phyloP scores from a whole-genome alignment of 2,329 filamentous ascomycete genomes.

The Gnomoniopsis smithogilvyi region DNA sequence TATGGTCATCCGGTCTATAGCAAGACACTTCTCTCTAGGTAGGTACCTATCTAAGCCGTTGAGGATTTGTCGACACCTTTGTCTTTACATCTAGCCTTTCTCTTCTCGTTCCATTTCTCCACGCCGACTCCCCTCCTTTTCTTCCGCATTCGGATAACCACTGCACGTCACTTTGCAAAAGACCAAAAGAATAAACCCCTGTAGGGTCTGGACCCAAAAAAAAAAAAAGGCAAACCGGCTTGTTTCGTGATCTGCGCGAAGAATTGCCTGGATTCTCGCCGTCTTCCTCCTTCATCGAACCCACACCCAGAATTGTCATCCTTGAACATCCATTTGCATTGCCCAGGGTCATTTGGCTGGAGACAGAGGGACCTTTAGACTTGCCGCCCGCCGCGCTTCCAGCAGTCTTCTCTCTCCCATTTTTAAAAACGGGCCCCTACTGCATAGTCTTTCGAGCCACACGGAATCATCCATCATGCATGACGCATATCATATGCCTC shows the following conservation, averaged over 20 bases:
- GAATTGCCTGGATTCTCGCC: neutral
- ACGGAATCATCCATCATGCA: conserved; percentile 11
- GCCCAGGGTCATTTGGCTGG: neutral
- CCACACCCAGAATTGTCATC: neutral
- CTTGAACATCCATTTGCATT: neutral
- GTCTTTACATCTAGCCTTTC: neutral
- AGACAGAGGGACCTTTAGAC: no score
- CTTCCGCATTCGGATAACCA: neutral
- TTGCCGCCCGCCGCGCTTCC: neutral
- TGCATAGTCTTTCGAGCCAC: conserved; percentile 8
- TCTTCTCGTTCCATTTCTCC: neutral
- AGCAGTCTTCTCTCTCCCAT: no score
- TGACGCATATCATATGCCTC: conserved; percentile 10
- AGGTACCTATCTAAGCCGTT: neutral
- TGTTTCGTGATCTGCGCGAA: neutral
- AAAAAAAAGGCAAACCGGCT: no score
- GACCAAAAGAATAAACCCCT: neutral
- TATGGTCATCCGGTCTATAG: conserved; percentile 1
- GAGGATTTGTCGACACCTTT: neutral
- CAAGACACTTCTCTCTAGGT: no score
- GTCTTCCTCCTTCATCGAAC: neutral
- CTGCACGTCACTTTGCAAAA: neutral
- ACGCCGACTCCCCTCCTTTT: neutral
- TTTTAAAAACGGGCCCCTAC: conserved; percentile 10
- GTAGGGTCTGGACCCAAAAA: neutral